Evolutionary conservation across 2,329 filamentous ascomycete species (phyloP), one percentile per base, ranked within the genome.

Genomic region (Aspergillus aculeatus): DNA sequence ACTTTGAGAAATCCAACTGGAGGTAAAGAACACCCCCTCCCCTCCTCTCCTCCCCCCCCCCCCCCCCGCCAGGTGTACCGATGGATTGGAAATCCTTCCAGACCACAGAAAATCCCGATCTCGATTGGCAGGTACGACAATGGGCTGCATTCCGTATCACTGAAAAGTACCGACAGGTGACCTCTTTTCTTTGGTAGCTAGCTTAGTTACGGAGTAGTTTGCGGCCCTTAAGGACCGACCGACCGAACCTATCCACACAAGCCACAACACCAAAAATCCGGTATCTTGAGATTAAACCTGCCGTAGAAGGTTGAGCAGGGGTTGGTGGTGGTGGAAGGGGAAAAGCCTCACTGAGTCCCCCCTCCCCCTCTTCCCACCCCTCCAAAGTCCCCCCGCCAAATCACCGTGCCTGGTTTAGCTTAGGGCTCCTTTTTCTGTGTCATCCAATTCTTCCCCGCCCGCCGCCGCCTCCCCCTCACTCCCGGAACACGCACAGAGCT

Each of bases 331-430:
- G 31, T 4, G 55, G 35, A 38, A 32, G 12, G 32, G 21, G 9
- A 48, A 52, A 57, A 57, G 44, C 50, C 56, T 57, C 49, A 52
- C 56, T 52, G 52, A 32, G 55, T 11, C 38, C 50, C 32, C 24
- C 21, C 23, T 23, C 23, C 23, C 26, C 26, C 26, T 9, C 26
- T 26, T 26, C 54, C 50, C 14, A 9, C 16, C 38, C 38, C 16
- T 44, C 47, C 54, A 54, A 54, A 54, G 6, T 35, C 57, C 57
- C 54, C 54, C 58, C 58, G 47, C 58, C 58, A 60, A 54, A 57
- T 54, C 50, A 26, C 12, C 24, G 58, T 41, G 38, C 29, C 35
- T 44, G 38, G 14, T 44, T 19, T 44, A 23, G 4, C 23, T 23
- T 23, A 44, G 38, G 38, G 38, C 38, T 19, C 38, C 38, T 16